phyloP scores from a whole-genome alignment of 116 monocot species.

The Trichopus zeylanicus region DNA sequence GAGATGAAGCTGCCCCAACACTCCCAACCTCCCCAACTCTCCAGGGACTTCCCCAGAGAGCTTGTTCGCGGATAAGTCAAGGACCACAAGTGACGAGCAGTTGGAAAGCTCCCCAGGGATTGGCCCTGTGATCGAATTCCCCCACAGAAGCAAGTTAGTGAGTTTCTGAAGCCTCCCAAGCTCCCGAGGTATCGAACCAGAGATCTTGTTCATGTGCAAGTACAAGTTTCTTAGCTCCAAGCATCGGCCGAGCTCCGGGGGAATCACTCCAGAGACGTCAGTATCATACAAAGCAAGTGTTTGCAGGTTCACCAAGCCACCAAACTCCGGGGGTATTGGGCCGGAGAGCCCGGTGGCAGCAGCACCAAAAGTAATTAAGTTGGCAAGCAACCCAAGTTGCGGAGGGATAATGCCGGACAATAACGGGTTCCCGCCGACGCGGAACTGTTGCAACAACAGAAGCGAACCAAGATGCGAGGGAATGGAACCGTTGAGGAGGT shows the following conservation, averaged over 20 bases:
- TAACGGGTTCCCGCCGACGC: slow-evolving; percentile 76
- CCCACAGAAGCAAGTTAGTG: slow-evolving; percentile 81
- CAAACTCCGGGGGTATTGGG: slow-evolving; percentile 49
- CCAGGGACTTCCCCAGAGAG: slow-evolving; percentile 59
- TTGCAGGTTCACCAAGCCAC: slow-evolving; percentile 55
- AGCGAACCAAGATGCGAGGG: slow-evolving; percentile 61
- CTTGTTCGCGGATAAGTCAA: slow-evolving; percentile 74
- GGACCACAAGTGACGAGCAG: slow-evolving; percentile 64
- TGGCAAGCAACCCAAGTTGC: slow-evolving; percentile 55
- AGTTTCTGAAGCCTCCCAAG: slow-evolving; percentile 72
- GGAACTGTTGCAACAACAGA: slow-evolving; percentile 60
- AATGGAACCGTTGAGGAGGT: slow-evolving; percentile 66
- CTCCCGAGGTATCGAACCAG: slow-evolving; percentile 48
- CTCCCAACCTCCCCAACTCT: slow-evolving; percentile 45
- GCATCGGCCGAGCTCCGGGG: slow-evolving; percentile 43
- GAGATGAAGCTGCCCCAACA: slow-evolving; percentile 76
- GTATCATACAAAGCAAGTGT: slow-evolving; percentile 81
- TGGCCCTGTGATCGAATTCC: slow-evolving; percentile 48
- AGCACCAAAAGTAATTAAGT: slow-evolving; percentile 77
- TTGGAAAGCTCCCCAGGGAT: slow-evolving; percentile 67
- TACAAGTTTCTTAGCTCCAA: slow-evolving; percentile 71
- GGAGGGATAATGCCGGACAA: slow-evolving; percentile 55
- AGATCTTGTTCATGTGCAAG: slow-evolving; percentile 81
- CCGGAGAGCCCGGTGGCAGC: slow-evolving; percentile 81
- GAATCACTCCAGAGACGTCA: slow-evolving; percentile 60